Conservation (phyloP, 1,284 basidiomycete genomes). For the Ceratobasidium sp. region DNA sequence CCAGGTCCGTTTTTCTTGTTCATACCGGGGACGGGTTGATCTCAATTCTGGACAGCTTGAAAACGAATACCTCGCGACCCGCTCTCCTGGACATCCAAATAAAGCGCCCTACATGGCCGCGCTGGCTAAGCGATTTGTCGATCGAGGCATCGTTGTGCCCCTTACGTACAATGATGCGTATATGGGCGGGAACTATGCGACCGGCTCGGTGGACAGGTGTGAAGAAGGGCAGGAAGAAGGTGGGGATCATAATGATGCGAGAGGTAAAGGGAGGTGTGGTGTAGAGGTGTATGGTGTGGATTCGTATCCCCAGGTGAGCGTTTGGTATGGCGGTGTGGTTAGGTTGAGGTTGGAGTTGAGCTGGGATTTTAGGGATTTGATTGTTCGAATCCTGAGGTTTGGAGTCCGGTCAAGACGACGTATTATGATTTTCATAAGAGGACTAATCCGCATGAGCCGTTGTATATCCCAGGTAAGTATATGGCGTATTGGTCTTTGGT, state of each 20-base stretch:
- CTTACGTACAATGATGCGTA: constrained; percentile 59
- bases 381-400: constrained; percentile 73
- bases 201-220: constrained; percentile 47
- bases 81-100: constrained; percentile 47
- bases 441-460: constrained; percentile 50
- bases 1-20: constrained; percentile 47
- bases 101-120: constrained; percentile 50
- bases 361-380: constrained; percentile 64
- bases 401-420: constrained; percentile 69
- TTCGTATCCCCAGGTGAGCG: constrained; percentile 69
- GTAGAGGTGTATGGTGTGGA: constrained; percentile 59
- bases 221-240: constrained; percentile 30
- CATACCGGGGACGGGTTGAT: too few relatives aligned
- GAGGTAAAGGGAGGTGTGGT: constrained; percentile 47
- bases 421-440: constrained; percentile 70
- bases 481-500: constrained; percentile 51
- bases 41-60: constrained; percentile 50
- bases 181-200: constrained; percentile 51
- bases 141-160: constrained; percentile 72
- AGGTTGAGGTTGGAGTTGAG: constrained; percentile 53
- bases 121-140: constrained; percentile 58
- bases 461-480: constrained; percentile 60
- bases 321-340: not conserved
- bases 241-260: constrained; percentile 5
- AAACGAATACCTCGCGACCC: constrained; percentile 55